Evolutionary conservation across 148 eudicot species (phyloP), one percentile per base, ranked within the genome.

Genomic region (Cornus florida): DNA sequence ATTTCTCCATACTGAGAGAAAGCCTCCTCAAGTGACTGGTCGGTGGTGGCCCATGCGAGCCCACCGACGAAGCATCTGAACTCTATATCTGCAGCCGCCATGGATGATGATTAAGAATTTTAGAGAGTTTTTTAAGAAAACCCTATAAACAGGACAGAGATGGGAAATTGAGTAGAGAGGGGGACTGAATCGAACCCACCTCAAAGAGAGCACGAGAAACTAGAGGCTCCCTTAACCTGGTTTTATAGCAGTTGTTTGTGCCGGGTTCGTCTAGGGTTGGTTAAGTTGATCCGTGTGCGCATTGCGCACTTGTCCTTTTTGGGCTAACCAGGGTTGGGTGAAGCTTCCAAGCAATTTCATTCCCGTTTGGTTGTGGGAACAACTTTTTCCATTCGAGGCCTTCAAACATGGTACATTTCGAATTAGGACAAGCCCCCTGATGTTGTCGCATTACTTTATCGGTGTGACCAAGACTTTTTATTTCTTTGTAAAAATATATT

Each of bases 11-110:
- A 93, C 77, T 84, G 83, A 76, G 98, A 84, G 80, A 93, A 93
- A 35, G 96, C 96, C 0, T 39, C 19, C 74, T 82, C 91, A 2
- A 93, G 86, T 6, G 92, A 32, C 10, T 71, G 82, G 53, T 92
- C 91, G 72, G 82, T 87, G 82, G 98, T 93, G 86, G 91, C 94
- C 98, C 98, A 93, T 0, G 98, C 96, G 16, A 93, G 89, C 75
- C 98, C 98, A 32, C 98, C 98, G 73, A 93, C 98, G 86, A 93
- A 94, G 82, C 98, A 94, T 41, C 98, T 85, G 84, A 33, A 94
- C 75, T 94, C 98, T 74, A 88, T 91, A 5, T 93, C 98, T 0
- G 88, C 84, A 17, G 87, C 71, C 28, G 89, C 88, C 93, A 92
- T 90, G 82, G 17, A 10, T 24, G 38, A 35, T 35, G 38, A 35